Evolutionary conservation across 306 rosid species (phyloP).

Genomic region (Styphnolobium japonicum): DNA sequence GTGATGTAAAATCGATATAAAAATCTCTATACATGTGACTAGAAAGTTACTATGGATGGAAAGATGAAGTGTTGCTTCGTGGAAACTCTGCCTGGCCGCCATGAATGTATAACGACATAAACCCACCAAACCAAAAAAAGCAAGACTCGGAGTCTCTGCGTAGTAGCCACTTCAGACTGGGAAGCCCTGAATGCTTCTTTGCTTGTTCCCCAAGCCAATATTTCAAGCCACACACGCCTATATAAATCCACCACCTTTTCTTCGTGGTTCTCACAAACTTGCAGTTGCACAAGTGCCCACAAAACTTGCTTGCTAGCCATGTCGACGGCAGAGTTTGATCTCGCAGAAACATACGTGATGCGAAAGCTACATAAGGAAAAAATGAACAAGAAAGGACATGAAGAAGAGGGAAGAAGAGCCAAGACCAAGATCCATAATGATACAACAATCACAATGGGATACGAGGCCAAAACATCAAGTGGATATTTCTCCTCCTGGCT

Average conservation of each 20-base stretch:
- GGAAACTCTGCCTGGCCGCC: no score
- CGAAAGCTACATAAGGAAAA: not conserved
- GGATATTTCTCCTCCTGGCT: slow-evolving; percentile 18
- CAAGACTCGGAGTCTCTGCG: no score
- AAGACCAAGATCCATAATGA: not conserved
- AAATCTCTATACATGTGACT: no score
- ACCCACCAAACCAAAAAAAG: no score
- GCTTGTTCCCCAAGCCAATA: not conserved
- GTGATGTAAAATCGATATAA: no score
- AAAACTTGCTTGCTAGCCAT: not conserved
- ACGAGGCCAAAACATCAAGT: not conserved
- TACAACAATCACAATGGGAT: not conserved
- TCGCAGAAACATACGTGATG: slow-evolving; percentile 9
- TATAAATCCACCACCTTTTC: not conserved
- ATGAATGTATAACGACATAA: no score
- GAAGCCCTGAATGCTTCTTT: not conserved
- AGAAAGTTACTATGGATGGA: no score
- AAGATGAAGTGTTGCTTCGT: no score
- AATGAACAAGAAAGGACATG: not conserved
- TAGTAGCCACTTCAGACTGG: not conserved
- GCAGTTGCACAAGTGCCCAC: not conserved
- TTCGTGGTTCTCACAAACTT: not conserved
- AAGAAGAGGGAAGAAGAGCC: not conserved
- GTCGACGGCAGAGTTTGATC: not conserved
- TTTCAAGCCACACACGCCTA: not conserved